Evolutionary conservation across 441 rosid genomes (phyloP).

Genomic region (Erodium texanum): DNA sequence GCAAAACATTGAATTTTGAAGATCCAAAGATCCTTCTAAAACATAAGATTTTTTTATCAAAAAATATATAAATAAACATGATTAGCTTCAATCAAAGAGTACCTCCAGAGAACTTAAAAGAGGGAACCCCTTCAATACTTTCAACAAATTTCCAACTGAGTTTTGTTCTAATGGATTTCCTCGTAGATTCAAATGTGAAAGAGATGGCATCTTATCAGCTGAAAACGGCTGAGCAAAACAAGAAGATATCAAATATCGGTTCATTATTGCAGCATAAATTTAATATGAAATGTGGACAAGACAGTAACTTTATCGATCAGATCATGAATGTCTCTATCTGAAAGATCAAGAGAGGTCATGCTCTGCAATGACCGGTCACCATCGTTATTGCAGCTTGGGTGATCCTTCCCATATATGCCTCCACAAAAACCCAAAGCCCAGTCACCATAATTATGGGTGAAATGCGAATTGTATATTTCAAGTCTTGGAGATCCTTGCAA

Average conservation of each 20-base stretch:
- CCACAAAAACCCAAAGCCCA: slow-evolving; percentile 95
- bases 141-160: slow-evolving; percentile 43
- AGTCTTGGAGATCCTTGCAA: slow-evolving; percentile 56
- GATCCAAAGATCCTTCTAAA: slow-evolving; percentile 1
- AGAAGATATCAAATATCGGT: slow-evolving; percentile 17
- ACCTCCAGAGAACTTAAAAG: slow-evolving; percentile 68
- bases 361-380: slow-evolving; percentile 36
- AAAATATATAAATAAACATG: neutral
- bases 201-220: slow-evolving; percentile 51
- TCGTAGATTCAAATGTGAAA: slow-evolving; percentile 60
- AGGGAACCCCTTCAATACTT: slow-evolving; percentile 55
- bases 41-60: neutral
- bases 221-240: slow-evolving; percentile 50
- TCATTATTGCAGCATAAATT: neutral
- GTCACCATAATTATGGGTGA: slow-evolving; percentile 53
- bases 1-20: slow-evolving; percentile 19
- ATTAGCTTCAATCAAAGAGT: slow-evolving; percentile 16
- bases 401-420: slow-evolving; percentile 50
- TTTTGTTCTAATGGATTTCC: slow-evolving; percentile 58
- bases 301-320: slow-evolving; percentile 54
- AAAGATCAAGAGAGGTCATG: slow-evolving; percentile 71
- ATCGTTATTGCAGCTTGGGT: slow-evolving; percentile 35
- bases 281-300: neutral
- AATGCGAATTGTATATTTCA: slow-evolving; percentile 71
- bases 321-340: slow-evolving; percentile 53